Evolutionary conservation across 257 asterid genomes (phyloP).

Genomic region (Solanum ossicruentum): DNA sequence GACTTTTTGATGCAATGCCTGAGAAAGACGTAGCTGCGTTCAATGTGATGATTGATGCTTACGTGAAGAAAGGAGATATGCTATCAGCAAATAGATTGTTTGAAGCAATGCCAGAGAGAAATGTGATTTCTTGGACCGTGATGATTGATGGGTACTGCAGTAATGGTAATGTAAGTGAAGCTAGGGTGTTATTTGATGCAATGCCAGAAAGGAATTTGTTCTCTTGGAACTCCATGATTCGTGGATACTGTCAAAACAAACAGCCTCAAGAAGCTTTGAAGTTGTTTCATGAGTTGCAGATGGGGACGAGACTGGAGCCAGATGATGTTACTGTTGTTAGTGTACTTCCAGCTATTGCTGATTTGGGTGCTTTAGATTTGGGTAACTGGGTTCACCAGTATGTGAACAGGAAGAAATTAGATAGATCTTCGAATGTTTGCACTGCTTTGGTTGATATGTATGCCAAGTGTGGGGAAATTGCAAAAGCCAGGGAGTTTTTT

Average conservation of each 20-base stretch:
- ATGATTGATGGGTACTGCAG: constrained; percentile 80
- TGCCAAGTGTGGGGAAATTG: constrained; percentile 74
- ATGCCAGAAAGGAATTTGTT: constrained; percentile 69
- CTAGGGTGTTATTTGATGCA: constrained; percentile 48
- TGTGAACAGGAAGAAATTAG: constrained; percentile 53
- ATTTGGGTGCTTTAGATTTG: constrained; percentile 71
- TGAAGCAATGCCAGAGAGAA: constrained; percentile 51
- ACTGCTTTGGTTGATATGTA: constrained; percentile 88
- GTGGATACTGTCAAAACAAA: constrained; percentile 67
- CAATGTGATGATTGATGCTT: constrained; percentile 82
- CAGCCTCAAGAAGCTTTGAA: constrained; percentile 52
- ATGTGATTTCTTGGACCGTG: constrained; percentile 84
- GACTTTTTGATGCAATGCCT: constrained; percentile 37
- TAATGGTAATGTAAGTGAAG: constrained; percentile 40
- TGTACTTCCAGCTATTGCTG: constrained; percentile 82
- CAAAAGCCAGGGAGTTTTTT: constrained; percentile 51
- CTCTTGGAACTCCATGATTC: constrained; percentile 90
- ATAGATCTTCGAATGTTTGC: constrained; percentile 55
- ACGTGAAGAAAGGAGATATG: constrained; percentile 61
- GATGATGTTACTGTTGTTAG: constrained; percentile 72
- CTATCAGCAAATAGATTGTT: constrained; percentile 44
- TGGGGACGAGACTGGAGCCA: constrained; percentile 26
- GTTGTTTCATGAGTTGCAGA: constrained; percentile 56
- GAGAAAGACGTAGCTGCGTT: constrained; percentile 59
- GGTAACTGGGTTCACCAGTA: constrained; percentile 61